Percentiles rank a stretch among this genome's conserved stretches.
Conservation (phyloP, 495 filamentous ascomycete species). For the Aspergillus ellipticus region DNA sequence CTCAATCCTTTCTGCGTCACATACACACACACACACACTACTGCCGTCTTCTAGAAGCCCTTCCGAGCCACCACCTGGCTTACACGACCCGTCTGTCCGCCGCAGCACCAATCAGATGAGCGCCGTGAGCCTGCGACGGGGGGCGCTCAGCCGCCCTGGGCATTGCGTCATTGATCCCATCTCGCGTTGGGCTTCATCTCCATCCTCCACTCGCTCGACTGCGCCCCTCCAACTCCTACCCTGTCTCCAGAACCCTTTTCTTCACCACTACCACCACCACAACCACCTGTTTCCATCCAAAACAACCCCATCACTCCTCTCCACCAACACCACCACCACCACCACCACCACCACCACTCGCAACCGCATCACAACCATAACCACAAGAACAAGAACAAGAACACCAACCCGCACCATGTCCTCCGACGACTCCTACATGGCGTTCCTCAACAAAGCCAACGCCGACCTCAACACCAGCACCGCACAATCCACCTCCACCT, state of each 20-base stretch:
- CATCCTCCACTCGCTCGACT: no score
- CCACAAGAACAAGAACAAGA: no score
- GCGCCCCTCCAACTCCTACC: not conserved
- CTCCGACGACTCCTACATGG: conserved; percentile 74
- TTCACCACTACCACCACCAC: not conserved
- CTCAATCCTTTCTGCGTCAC: not conserved
- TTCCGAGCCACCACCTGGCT: no score
- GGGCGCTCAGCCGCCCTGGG: conserved; percentile 11
- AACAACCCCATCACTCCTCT: not conserved
- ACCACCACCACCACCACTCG: not conserved
- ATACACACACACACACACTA: not conserved
- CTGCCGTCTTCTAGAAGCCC: not conserved
- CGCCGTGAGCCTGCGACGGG: conserved; percentile 6
- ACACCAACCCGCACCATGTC: conserved; percentile 54
- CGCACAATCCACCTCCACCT: conserved; percentile 21
- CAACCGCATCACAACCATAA: conserved; percentile 2
- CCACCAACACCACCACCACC: conserved; percentile 12
- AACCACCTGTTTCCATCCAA: conserved; percentile 4
- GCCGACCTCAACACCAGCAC: conserved; percentile 53
- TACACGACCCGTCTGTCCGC: not conserved
- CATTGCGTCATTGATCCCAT: conserved; percentile 44
- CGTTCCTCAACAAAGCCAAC: conserved; percentile 84
- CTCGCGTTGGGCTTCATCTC: conserved; percentile 18
- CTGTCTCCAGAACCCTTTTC: not conserved
- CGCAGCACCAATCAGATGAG: not conserved